Conservation (phyloP, 768 basidiomycete species). For the Clavulina sp. region DNA sequence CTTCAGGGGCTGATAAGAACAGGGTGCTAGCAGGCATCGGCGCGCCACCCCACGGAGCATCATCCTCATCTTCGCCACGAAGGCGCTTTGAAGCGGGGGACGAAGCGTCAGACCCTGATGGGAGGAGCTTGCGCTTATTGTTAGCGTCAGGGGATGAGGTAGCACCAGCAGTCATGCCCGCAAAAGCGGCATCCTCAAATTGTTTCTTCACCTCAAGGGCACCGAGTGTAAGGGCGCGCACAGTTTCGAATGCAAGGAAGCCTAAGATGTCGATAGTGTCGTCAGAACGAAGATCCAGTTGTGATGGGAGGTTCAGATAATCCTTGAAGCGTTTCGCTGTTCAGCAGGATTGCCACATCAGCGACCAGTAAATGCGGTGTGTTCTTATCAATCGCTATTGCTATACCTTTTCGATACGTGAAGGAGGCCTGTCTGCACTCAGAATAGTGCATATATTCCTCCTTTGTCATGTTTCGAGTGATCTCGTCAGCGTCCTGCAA, state of each 20-base stretch:
- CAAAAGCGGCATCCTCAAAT: slow-evolving; percentile 33
- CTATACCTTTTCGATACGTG: slow-evolving; percentile 81
- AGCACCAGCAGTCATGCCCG: slow-evolving; percentile 47
- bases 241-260: slow-evolving; percentile 95
- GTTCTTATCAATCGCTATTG: not conserved
- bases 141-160: slow-evolving; percentile 33
- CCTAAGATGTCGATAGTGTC: slow-evolving; percentile 94
- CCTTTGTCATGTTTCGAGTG: slow-evolving; percentile 87
- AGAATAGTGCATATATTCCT: slow-evolving; percentile 93
- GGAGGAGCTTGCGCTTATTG: slow-evolving; percentile 23
- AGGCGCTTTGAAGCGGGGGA: slow-evolving; percentile 27
- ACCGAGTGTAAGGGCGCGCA: slow-evolving; percentile 77
- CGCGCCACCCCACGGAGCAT: slow-evolving; percentile 14
- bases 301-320: slow-evolving; percentile 74
- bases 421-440: slow-evolving; percentile 94
- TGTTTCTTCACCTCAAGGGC: slow-evolving; percentile 71
- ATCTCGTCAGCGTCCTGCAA: slow-evolving; percentile 82
- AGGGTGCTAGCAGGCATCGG: slow-evolving; percentile 51
- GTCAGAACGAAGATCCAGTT: slow-evolving; percentile 75
- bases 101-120: slow-evolving; percentile 28
- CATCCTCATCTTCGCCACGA: slow-evolving; percentile 36
- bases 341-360: slow-evolving; percentile 2
- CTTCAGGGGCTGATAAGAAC: slow-evolving; percentile 69
- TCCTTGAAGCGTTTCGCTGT: slow-evolving; percentile 87
- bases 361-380: not conserved